phyloP scores from a whole-genome alignment of 352 stramenopile genomes.

The Pythium oligandrum region DNA sequence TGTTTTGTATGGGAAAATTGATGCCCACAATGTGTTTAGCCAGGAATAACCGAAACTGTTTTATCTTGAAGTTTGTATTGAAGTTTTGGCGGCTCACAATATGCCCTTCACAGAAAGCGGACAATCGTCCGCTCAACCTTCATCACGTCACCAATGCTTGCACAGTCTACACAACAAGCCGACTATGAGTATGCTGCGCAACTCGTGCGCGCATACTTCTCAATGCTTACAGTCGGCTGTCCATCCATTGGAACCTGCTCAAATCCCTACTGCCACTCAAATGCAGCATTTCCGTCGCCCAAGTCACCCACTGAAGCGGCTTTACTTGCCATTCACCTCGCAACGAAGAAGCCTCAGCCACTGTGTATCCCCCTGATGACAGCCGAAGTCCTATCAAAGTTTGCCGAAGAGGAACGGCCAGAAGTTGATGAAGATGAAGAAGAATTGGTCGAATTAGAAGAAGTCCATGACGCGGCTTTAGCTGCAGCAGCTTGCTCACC shows the following conservation, averaged over 20 bases:
- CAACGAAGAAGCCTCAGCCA: constrained; percentile 31
- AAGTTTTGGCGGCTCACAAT: too few relatives aligned
- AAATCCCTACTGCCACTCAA: constrained; percentile 38
- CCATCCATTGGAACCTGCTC: constrained; percentile 16
- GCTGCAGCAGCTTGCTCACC: constrained; percentile 38
- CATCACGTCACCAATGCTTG: too few relatives aligned
- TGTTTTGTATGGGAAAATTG: too few relatives aligned
- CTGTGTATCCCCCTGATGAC: constrained; percentile 28
- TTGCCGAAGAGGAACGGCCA: constrained; percentile 12
- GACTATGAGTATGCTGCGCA: constrained; percentile 48
- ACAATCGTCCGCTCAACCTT: too few relatives aligned
- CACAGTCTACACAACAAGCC: too few relatives aligned
- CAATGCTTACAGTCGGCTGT: constrained; percentile 57
- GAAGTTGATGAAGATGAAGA: constrained; percentile 9
- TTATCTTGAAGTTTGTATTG: too few relatives aligned
- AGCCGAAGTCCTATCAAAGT: constrained; percentile 7
- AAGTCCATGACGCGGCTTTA: constrained; percentile 3
- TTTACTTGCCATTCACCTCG: constrained; percentile 44
- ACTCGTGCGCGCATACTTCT: constrained; percentile 58
- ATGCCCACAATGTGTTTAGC: too few relatives aligned
- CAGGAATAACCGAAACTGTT: too few relatives aligned
- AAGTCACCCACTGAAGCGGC: constrained; percentile 39
- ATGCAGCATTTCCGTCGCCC: constrained; percentile 5
- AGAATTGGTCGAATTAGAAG: constrained; percentile 22
- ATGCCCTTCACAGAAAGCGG: too few relatives aligned